These are phyloP conservation scores for Fusarium sp. DNA, from an alignment of 2,329 filamentous ascomycete genomes.

Conservation along the genomic window DNA sequence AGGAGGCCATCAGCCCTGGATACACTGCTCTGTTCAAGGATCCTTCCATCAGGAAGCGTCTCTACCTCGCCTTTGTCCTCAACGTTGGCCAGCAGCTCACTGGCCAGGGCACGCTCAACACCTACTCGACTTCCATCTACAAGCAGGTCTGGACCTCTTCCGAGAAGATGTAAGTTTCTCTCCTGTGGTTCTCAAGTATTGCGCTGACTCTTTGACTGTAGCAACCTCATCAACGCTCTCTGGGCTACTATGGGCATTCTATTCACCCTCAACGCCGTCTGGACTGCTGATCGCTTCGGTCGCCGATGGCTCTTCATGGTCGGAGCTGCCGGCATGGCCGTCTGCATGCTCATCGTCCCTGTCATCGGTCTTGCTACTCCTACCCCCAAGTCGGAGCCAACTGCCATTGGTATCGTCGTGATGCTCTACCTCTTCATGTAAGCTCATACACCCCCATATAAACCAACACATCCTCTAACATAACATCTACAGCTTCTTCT, in stretches of 20 bases:
- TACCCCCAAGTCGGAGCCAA: constrained; percentile 65
- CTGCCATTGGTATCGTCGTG: constrained; percentile 77
- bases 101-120: constrained; percentile 79
- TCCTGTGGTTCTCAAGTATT: not conserved
- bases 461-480: not conserved
- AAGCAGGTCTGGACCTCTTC: constrained; percentile 73
- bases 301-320: constrained; percentile 77
- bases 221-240: constrained; percentile 77
- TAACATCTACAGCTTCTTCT: constrained; percentile 62
- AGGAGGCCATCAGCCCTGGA: constrained; percentile 72
- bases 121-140: constrained; percentile 80
- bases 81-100: constrained; percentile 80
- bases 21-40: constrained; percentile 79
- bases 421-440: constrained; percentile 72
- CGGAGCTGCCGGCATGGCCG: constrained; percentile 75
- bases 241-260: constrained; percentile 80
- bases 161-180: constrained; percentile 61
- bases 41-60: constrained; percentile 74
- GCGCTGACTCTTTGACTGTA: constrained; percentile 1
- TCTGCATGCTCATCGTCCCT: constrained; percentile 76
- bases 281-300: constrained; percentile 79
- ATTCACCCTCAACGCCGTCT: constrained; percentile 79
- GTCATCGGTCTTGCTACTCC: constrained; percentile 63
- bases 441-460: not conserved
- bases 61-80: constrained; percentile 73